A percentile compares a stretch with the other conserved stretches of the same genome.
These are phyloP conservation scores for Colletotrichum sp. DNA, from an alignment of 2,329 filamentous ascomycete genomes.

Conservation along the genomic window DNA sequence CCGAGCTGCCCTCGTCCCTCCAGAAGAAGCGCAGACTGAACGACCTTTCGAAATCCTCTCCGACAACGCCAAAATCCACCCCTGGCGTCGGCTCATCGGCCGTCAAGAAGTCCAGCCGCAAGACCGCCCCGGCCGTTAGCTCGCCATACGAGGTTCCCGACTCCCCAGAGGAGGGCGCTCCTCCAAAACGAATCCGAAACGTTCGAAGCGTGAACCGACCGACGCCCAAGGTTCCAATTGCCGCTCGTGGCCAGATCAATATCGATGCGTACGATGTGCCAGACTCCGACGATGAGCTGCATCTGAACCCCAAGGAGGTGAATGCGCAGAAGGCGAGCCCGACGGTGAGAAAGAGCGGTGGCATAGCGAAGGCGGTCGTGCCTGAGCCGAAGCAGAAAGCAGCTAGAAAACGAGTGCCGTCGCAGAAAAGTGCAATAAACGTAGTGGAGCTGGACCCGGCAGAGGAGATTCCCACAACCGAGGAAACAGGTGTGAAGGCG, in stretches of 20 bases:
- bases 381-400: background rate
- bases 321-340: background rate
- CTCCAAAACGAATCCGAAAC: constrained; percentile 11
- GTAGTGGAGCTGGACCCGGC: background rate
- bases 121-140: background rate
- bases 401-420: background rate
- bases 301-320: background rate
- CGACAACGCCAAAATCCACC: constrained; percentile 29
- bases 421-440: background rate
- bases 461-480: background rate
- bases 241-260: background rate
- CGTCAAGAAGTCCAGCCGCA: background rate
- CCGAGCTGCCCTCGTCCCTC: constrained; percentile 1
- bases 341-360: constrained; percentile 13
- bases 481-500: constrained; percentile 11
- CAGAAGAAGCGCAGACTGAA: constrained; percentile 30
- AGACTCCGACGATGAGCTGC: constrained; percentile 25
- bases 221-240: constrained; percentile 11
- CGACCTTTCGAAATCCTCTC: constrained; percentile 31
- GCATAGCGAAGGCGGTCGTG: background rate
- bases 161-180: constrained; percentile 25
- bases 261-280: constrained; percentile 25
- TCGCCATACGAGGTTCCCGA: constrained; percentile 26
- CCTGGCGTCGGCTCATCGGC: background rate
- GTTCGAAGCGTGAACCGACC: constrained; percentile 15